Percentiles rank a stretch among this genome's conserved stretches.
These are phyloP conservation scores for Wickerhamiella vanderwaltii DNA, from an alignment of 805 yeast species.

Conservation along the genomic window DNA sequence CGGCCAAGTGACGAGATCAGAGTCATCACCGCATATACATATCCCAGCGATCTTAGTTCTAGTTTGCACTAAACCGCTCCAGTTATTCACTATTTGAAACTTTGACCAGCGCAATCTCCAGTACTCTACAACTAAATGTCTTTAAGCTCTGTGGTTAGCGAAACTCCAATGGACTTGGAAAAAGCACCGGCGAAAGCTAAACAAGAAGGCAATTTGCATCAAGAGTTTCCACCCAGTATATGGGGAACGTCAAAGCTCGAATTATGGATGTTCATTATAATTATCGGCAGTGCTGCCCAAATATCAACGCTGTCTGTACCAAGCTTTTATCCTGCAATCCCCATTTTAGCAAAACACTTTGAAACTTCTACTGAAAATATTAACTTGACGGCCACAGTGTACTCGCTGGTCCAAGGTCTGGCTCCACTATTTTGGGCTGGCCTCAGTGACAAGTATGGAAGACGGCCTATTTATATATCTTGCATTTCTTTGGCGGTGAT, in stretches of 20 bases:
- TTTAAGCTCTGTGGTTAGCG: too few relatives aligned
- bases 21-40: too few relatives aligned
- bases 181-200: too few relatives aligned
- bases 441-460: conserved; percentile 58
- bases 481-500: conserved; percentile 46
- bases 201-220: too few relatives aligned
- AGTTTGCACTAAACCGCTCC: neutral
- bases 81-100: too few relatives aligned
- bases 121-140: too few relatives aligned
- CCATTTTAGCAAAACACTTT: conserved; percentile 44
- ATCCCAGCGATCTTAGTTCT: too few relatives aligned
- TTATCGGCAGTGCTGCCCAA: conserved; percentile 6
- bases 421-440: conserved; percentile 62
- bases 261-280: conserved; percentile 3
- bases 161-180: too few relatives aligned
- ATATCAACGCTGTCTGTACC: conserved; percentile 63
- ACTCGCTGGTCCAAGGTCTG: conserved; percentile 63
- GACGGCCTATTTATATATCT: conserved; percentile 51
- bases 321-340: conserved; percentile 69
- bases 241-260: conserved; percentile 4
- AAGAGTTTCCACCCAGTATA: conserved; percentile 8
- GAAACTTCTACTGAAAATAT: conserved; percentile 43
- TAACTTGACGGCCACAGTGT: conserved; percentile 65
- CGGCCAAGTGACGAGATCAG: too few relatives aligned
- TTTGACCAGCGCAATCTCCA: too few relatives aligned